Evolutionary conservation across 2,329 filamentous ascomycete genomes (phyloP).

Genomic region (Clarireedia sp.): DNA sequence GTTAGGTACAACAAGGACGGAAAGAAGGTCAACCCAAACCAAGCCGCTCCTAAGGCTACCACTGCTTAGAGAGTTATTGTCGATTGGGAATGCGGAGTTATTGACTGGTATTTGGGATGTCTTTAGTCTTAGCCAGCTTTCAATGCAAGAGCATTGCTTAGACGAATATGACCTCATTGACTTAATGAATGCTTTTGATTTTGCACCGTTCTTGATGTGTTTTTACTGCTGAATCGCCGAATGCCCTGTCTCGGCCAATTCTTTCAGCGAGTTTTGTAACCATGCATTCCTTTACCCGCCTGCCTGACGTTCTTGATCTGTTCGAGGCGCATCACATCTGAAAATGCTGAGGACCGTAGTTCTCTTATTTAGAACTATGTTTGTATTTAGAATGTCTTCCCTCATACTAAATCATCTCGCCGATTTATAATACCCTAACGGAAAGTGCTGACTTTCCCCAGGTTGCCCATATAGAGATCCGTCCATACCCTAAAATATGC

Average conservation of each 20-base stretch:
- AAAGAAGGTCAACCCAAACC: conserved; percentile 80
- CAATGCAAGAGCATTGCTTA: conserved; percentile 10
- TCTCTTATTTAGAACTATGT: too few relatives aligned
- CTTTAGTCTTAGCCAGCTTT: conserved; percentile 6
- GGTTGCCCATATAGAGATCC: too few relatives aligned
- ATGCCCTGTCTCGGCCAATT: neutral
- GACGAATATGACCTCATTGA: conserved; percentile 10
- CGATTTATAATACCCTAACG: too few relatives aligned
- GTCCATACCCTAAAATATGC: too few relatives aligned
- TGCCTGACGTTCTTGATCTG: too few relatives aligned
- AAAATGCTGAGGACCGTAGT: too few relatives aligned
- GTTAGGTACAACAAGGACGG: conserved; percentile 99
- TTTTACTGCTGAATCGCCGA: neutral
- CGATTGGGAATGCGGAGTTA: conserved; percentile 7
- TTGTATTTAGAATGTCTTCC: too few relatives aligned
- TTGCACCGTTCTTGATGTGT: neutral
- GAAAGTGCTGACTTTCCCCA: too few relatives aligned
- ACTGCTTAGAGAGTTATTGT: conserved; percentile 19
- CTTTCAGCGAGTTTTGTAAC: too few relatives aligned
- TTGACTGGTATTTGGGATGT: conserved; percentile 8
- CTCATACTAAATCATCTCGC: too few relatives aligned
- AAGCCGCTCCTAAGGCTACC: conserved; percentile 30
- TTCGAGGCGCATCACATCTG: too few relatives aligned
- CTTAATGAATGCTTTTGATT: neutral
- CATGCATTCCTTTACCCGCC: too few relatives aligned